Evolutionary conservation across 352 stramenopile species (phyloP), one percentile per base, ranked within the genome.

Genomic region (Globisporangium ultimum): DNA sequence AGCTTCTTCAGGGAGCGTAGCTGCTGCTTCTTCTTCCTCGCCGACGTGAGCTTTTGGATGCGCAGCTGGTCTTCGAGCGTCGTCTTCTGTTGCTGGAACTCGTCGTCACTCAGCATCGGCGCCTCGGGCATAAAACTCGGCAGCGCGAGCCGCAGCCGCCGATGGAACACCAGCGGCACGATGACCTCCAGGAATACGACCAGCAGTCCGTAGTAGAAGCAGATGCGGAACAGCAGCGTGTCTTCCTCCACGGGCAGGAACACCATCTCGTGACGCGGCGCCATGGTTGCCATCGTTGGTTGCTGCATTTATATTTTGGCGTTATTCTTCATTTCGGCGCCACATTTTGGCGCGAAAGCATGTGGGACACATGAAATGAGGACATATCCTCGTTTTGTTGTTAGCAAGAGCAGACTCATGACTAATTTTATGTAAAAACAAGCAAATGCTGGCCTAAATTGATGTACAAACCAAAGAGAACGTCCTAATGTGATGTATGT

Each of bases 201-300:
- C 18, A 82, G 32, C 10, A 81, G 49, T 2, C 80, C 80, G 51
- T 84, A 81, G 48, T 74, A 80, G 24, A 90, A 63, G 66, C 77
- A 90, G 32, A 72, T 45, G 54, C 68, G 73, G 52, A 88, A 83
- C 48, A 76, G 46, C 63, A 70, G 61, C 47, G 78, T 67, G 64
- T 82, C 76, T 46, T 84, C 78, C 6, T 84, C 67, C 55, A 82
- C 51, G n/a, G 72, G 67, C 61, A 87, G 48, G 34, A 85, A 60
- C 54, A 87, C 50, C 78, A 78, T 13, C 40, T 45, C 24, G 24
- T 36, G 18, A 36, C 51, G 38, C 12, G 38, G 24, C n/a, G 40
- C 10, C 40, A 5, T 18, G 1, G 13, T 45, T 3, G 40, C 13
- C 40, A 45, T 15, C 40, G 40, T 45, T 10, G 8, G 28, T 11